phyloP scores from a whole-genome alignment of 768 basidiomycete species.

The Tulasnella sp. region DNA sequence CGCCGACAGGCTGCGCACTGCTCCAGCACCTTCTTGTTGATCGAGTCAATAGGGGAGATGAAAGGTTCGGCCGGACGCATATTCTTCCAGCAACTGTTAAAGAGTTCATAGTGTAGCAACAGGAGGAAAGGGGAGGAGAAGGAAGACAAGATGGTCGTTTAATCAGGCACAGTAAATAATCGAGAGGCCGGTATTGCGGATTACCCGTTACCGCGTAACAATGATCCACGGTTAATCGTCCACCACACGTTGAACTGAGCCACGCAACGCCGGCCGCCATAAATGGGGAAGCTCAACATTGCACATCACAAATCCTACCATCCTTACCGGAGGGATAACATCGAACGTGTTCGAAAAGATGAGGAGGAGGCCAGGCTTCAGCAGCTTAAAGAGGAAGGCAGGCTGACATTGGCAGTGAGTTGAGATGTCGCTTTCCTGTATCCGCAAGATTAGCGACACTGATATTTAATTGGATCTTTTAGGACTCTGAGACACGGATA shows the following conservation, averaged over 20 bases:
- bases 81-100: no score
- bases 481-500: slow-evolving; percentile 77
- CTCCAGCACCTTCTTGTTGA: no score
- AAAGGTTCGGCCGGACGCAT: no score
- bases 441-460: not conserved
- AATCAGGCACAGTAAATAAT: no score
- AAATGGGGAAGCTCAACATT: slow-evolving; percentile 78
- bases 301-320: slow-evolving; percentile 89
- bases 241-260: no score
- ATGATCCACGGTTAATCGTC: slow-evolving; percentile 5
- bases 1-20: no score
- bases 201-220: no score
- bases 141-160: no score
- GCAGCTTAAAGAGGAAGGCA: slow-evolving; percentile 58
- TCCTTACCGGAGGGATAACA: slow-evolving; percentile 73
- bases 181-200: not conserved
- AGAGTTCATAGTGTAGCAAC: no score
- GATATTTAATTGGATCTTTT: not conserved
- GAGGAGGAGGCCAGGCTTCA: slow-evolving; percentile 64
- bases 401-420: slow-evolving; percentile 57
- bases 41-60: no score
- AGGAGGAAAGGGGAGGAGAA: no score
- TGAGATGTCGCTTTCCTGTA: not conserved
- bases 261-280: not conserved
- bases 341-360: slow-evolving; percentile 66